These are phyloP conservation scores for Fusarium humuli DNA, from an alignment of 2,329 filamentous ascomycete species.

Conservation along the genomic window DNA sequence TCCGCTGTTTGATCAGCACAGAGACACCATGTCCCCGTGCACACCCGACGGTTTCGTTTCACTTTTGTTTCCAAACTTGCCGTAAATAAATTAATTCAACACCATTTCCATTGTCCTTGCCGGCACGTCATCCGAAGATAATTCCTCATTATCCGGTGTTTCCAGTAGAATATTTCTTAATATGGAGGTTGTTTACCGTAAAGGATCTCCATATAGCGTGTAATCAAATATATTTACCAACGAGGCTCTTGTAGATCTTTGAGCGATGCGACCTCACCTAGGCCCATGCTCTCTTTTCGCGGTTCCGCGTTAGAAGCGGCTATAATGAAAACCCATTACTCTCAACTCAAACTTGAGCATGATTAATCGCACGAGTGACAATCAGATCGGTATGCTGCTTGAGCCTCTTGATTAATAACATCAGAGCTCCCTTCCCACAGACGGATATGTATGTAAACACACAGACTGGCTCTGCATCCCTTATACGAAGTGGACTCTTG, in stretches of 20 bases:
- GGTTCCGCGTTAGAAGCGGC: constrained; percentile 7
- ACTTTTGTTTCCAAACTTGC: constrained; percentile 24
- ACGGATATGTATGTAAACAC: neutral
- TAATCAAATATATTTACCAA: neutral
- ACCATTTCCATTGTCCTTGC: neutral
- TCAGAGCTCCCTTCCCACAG: neutral
- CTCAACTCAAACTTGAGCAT: constrained; percentile 15
- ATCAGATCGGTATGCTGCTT: neutral
- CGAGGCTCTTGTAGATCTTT: constrained; percentile 21
- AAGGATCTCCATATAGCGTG: neutral
- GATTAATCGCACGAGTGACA: neutral
- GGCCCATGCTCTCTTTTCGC: constrained; percentile 16
- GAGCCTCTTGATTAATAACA: neutral
- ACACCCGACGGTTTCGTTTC: constrained; percentile 27
- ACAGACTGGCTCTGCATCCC: neutral
- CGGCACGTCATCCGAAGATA: constrained; percentile 23
- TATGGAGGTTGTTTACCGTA: neutral
- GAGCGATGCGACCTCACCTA: constrained; percentile 26
- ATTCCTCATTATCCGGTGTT: neutral
- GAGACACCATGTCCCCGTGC: constrained; percentile 25
- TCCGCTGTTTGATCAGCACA: constrained; percentile 2
- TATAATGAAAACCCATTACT: constrained; percentile 14
- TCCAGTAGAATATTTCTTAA: neutral
- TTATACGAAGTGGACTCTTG: constrained; percentile 1
- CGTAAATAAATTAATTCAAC: constrained; percentile 4